Evolutionary conservation across 176 grass and related monocot species (phyloP).

Genomic region (Secale cereale): DNA sequence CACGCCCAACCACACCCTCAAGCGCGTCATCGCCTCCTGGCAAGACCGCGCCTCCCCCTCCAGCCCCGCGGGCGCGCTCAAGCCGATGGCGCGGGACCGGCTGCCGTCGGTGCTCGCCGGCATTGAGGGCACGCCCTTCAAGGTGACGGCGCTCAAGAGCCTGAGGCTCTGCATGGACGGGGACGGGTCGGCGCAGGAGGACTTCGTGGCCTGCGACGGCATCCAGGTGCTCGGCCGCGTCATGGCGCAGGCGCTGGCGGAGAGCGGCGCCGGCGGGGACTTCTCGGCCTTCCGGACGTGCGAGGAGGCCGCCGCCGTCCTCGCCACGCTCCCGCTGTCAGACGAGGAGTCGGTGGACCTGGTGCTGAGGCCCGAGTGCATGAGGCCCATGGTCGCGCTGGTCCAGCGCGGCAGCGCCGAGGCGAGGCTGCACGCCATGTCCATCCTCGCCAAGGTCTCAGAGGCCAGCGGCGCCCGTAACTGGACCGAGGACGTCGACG

Average conservation of each 20-base stretch:
- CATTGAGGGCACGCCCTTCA: conserved; percentile 51
- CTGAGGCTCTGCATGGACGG: conserved; percentile 32
- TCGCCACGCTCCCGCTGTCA: conserved; percentile 29
- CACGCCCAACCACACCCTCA: conserved; percentile 63
- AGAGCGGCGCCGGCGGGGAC: conserved; percentile 20
- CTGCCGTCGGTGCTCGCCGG: conserved; percentile 31
- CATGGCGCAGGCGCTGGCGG: conserved; percentile 27
- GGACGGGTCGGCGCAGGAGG: conserved; percentile 10
- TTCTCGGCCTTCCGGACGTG: conserved; percentile 53
- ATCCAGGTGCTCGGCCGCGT: conserved; percentile 41
- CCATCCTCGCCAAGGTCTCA: conserved; percentile 53
- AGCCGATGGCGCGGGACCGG: conserved; percentile 4
- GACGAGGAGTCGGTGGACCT: conserved; percentile 41
- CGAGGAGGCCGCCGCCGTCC: conserved; percentile 52
- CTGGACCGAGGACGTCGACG: conserved; percentile 34
- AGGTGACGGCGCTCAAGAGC: conserved; percentile 46
- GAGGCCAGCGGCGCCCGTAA: conserved; percentile 28
- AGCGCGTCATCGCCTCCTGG: conserved; percentile 57
- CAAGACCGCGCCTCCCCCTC: not conserved
- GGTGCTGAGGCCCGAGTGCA: conserved; percentile 48
- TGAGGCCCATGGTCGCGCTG: conserved; percentile 47
- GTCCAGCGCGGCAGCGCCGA: conserved; percentile 72
- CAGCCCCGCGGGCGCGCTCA: not conserved
- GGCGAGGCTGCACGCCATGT: conserved; percentile 56
- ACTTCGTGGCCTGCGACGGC: conserved; percentile 33